Conservation (phyloP, 2,329 filamentous ascomycete genomes). For the Penicillium nordicum region DNA sequence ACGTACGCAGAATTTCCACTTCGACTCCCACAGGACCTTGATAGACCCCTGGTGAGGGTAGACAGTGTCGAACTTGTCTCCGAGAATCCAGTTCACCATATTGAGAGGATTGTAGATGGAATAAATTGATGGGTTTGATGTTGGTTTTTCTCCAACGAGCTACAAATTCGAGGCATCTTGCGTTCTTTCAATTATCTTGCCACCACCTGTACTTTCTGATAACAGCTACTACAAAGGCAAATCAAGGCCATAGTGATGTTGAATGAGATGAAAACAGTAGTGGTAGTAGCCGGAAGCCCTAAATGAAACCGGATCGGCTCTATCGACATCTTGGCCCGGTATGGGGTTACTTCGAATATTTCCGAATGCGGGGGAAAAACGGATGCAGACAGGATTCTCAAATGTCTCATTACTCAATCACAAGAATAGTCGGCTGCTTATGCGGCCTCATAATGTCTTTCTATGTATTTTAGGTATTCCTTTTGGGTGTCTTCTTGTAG, state of each 20-base stretch:
- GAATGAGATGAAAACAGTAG: constrained; percentile 2
- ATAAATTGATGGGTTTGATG: neutral
- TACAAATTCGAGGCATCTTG: neutral
- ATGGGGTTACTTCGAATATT: neutral
- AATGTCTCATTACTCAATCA: neutral
- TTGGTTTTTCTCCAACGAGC: neutral
- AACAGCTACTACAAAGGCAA: neutral
- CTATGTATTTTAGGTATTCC: too few relatives aligned
- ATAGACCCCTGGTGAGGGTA: constrained; percentile 60
- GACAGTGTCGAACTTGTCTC: constrained; percentile 47
- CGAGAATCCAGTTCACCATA: constrained; percentile 37
- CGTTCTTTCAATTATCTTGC: neutral
- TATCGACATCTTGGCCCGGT: neutral
- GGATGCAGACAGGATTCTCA: neutral
- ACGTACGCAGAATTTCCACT: constrained; percentile 66
- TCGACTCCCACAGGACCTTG: constrained; percentile 67
- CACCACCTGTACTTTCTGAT: neutral
- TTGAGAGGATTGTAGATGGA: constrained; percentile 1
- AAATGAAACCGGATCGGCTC: neutral
- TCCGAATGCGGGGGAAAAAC: constrained; percentile 3
- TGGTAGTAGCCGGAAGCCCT: neutral
- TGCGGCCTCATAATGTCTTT: too few relatives aligned
- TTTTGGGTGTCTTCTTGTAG: too few relatives aligned
- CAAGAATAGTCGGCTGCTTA: too few relatives aligned
- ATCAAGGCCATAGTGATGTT: neutral